Evolutionary conservation across 192 early-diverging fungal genomes (phyloP), one percentile per base, ranked within the genome.

Genomic region (Borealophlyctis nickersoniae): DNA sequence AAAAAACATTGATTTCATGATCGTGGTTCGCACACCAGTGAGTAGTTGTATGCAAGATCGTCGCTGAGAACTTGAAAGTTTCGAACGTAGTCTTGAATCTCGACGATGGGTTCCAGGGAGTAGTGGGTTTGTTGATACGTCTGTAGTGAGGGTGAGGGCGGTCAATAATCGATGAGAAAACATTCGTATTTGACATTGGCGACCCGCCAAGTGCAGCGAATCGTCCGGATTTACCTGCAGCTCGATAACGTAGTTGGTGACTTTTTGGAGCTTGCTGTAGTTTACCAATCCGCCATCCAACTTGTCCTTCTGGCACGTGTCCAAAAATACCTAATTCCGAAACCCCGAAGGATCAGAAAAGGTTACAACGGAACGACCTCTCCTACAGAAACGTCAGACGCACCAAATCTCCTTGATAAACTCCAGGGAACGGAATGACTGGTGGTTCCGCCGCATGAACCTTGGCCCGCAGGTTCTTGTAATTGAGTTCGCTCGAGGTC

Each of bases 401-500:
- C 61, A 75, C 77, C 55, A 85, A 67, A 66, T 85, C 83, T n/a
- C 78, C 70, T 61, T 85, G 81, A 62, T 79, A 81, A 2, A 85
- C 56, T 48, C 81, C 83, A 3, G 83, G 83, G 62, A 85, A 85
- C 13, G 83, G 83, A 49, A 85, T 82, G 28, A 83, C 57, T 2
- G 83, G 83, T 4, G 81, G 81, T 24, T 82, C 75, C 0, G 74
- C 71, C 1, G 69, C 72, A 32, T 77, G 78, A 3, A 85, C 66
- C 49, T 70, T 68, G 19, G 76, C 71, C 11, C 83, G 62, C 73
- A 85, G 33, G 30, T 62, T 70, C 57, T 85, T 85, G 71, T 77
- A 83, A 53, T 85, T 85, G 28, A 80, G 70, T 67, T 82, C 83
- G 51, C 67, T 78, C 11, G 77, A 79, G 0, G 69, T 72, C 26